Evolutionary conservation across 2,329 filamentous ascomycete genomes (phyloP).

Genomic region (Penicillium sp.): DNA sequence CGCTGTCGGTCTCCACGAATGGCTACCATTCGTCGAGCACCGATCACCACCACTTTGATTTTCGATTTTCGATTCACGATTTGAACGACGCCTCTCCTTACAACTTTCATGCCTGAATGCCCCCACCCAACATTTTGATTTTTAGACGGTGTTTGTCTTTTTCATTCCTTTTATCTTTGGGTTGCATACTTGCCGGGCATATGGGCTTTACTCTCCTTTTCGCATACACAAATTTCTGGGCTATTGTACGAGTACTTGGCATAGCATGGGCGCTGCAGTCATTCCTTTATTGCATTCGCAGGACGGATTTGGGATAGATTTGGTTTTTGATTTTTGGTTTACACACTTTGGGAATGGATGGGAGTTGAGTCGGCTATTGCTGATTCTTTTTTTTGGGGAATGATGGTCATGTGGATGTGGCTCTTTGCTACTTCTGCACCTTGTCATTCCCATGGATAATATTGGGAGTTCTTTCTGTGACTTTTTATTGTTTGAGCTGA

Average conservation of each 20-base stretch:
- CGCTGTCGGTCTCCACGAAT: not conserved
- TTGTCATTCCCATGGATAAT: constrained; percentile 6
- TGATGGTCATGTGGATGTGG: not conserved
- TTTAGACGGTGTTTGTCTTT: constrained; percentile 36
- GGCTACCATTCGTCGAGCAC: not conserved
- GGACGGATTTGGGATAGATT: constrained; percentile 30
- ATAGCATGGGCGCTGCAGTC: constrained; percentile 40
- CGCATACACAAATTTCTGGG: constrained; percentile 20
- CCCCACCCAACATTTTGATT: constrained; percentile 22
- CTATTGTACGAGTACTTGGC: constrained; percentile 37
- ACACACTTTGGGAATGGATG: constrained; percentile 9
- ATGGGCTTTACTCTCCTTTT: constrained; percentile 33
- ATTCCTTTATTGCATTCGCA: constrained; percentile 38
- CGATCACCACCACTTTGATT: not conserved
- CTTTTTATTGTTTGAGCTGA: constrained; percentile 18
- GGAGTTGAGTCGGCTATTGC: not conserved
- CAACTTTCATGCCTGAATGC: constrained; percentile 33
- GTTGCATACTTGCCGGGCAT: constrained; percentile 33
- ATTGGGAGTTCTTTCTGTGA: constrained; percentile 17
- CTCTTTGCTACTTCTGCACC: not conserved
- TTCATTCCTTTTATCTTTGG: constrained; percentile 32
- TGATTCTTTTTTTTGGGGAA: not conserved
- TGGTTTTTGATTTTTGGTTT: constrained; percentile 16
- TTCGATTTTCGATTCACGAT: constrained; percentile 23
- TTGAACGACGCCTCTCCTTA: constrained; percentile 36